Evolutionary conservation across 331 rosid genomes (phyloP).

Genomic region (Malus hybrid): DNA sequence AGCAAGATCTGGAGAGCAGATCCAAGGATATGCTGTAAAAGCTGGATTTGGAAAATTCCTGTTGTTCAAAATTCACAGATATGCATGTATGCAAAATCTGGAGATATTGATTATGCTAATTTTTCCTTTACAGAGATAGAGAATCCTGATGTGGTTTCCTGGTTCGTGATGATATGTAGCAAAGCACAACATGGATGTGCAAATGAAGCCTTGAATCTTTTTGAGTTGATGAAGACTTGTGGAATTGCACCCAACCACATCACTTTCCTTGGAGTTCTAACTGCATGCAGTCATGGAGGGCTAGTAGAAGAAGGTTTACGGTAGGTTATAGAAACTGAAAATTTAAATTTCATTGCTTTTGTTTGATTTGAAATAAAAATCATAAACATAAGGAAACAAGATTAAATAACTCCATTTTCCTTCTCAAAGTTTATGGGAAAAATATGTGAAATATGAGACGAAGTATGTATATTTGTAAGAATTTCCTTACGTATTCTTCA

Average conservation of each 20-base stretch:
- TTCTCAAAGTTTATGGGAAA: not conserved
- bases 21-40: too few relatives aligned
- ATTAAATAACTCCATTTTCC: not conserved
- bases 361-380: not conserved
- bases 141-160: too few relatives aligned
- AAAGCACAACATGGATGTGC: too few relatives aligned
- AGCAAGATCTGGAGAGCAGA: too few relatives aligned
- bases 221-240: constrained; percentile 37
- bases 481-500: not conserved
- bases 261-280: constrained; percentile 47
- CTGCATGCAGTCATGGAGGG: constrained; percentile 65
- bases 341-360: not conserved
- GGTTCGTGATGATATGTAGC: too few relatives aligned
- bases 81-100: too few relatives aligned
- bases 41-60: too few relatives aligned
- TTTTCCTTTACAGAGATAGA: too few relatives aligned
- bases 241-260: constrained; percentile 41
- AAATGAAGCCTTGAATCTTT: too few relatives aligned
- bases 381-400: not conserved
- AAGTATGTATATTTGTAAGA: too few relatives aligned
- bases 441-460: not conserved
- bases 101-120: too few relatives aligned
- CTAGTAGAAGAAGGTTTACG: constrained; percentile 44
- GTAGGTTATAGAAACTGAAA: not conserved
- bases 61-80: too few relatives aligned